These are phyloP conservation scores for Fraxinus greggii DNA, from an alignment of 305 asterid species.

Conservation along the genomic window DNA sequence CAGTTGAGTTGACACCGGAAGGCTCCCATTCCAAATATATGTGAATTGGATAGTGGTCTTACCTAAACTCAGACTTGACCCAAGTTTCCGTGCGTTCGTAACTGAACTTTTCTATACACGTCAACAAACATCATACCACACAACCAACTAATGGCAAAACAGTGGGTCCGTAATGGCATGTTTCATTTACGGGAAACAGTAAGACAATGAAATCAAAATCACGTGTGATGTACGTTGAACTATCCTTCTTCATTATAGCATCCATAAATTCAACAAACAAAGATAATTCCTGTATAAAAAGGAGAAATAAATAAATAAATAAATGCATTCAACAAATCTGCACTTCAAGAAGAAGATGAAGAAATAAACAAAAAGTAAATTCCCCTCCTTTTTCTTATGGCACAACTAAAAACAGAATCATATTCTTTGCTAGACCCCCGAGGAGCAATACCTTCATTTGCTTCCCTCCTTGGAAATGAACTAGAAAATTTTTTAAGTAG, in stretches of 20 bases:
- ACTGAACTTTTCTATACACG: no score
- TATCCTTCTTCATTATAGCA: neutral
- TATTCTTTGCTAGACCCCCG: neutral
- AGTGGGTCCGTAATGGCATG: no score
- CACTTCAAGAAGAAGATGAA: neutral
- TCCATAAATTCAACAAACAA: neutral
- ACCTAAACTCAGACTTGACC: no score
- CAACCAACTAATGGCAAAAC: no score
- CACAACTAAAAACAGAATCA: neutral
- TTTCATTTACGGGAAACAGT: no score
- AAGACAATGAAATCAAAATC: no score
- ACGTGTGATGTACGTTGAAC: no score
- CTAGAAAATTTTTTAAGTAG: neutral
- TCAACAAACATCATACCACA: no score
- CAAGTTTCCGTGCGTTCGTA: no score
- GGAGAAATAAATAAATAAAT: neutral
- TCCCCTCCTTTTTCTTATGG: neutral
- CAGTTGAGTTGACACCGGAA: no score
- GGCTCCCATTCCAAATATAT: no score
- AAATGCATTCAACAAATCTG: neutral
- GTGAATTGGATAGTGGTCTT: no score
- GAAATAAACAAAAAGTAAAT: neutral
- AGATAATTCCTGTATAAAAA: neutral
- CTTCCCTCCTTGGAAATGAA: neutral
- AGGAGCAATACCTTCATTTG: neutral